phyloP scores from a whole-genome alignment of 106 monocot genomes.

The Dendrobium nobile region DNA sequence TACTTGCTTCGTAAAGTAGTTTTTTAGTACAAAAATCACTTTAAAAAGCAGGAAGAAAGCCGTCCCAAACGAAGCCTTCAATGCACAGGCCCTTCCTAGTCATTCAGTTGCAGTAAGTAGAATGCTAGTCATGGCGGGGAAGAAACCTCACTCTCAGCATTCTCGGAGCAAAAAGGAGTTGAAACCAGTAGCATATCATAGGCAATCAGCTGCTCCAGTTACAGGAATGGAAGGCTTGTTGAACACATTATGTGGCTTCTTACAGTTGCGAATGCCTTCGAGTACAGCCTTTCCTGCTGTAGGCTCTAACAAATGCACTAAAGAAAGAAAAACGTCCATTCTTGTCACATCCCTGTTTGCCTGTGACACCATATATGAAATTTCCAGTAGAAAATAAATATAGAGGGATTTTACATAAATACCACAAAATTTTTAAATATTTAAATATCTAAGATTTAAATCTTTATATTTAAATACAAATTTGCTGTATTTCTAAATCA shows the following conservation, averaged over 20 bases:
- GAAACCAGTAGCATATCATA: not conserved
- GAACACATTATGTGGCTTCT: conserved; percentile 13
- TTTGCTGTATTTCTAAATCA: too few relatives aligned
- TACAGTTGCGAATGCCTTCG: not conserved
- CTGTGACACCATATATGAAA: conserved; percentile 23
- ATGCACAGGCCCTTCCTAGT: too few relatives aligned
- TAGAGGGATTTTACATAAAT: not conserved
- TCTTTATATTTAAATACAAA: too few relatives aligned
- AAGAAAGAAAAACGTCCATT: conserved; percentile 88
- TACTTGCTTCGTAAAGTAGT: too few relatives aligned
- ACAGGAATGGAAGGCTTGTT: conserved; percentile 40
- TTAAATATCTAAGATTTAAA: too few relatives aligned
- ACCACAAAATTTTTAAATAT: too few relatives aligned
- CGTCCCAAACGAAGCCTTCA: too few relatives aligned
- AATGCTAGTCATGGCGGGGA: conserved; percentile 52
- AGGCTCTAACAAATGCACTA: conserved; percentile 65
- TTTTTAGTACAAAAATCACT: too few relatives aligned
- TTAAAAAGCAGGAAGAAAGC: too few relatives aligned
- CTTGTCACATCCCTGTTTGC: conserved; percentile 89
- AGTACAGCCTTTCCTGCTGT: conserved; percentile 12
- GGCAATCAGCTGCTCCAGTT: conserved; percentile 21
- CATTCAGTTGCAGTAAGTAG: not conserved
- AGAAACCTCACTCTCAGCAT: conserved; percentile 39
- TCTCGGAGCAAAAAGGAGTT: conserved; percentile 2
- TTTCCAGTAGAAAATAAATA: not conserved